Evolutionary conservation across 345 rosid genomes (phyloP), one percentile per base, ranked within the genome.

Genomic region (Pugionium cornutum): DNA sequence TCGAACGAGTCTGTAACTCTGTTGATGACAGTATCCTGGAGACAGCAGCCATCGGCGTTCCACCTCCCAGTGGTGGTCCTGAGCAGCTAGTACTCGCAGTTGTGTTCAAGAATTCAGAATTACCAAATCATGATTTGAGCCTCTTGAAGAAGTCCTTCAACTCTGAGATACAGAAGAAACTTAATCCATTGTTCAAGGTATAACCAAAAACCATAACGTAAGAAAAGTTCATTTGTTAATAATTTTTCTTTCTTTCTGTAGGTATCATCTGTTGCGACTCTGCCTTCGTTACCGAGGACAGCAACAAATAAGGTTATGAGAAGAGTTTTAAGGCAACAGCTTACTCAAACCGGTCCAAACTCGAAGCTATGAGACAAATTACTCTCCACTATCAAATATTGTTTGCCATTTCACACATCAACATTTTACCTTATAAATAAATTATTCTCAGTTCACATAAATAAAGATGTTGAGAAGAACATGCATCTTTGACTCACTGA

Each of bases 291-390:
- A 37, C 97, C 97, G 2, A 82, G 99, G 77, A 94, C 99, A 0
- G 99, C 97, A 0, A 53, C 92, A 34, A 90, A 90, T 74, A 94
- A 94, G 83, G 97, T 90, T 4, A 90, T 94, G 97, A 90, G 97
- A 75, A 81, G 99, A 81, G 82, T 90, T 45, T 58, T 94, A 82
- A 71, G 99, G 74, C 82, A 88, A 76, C 86, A 77, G 51, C 73
- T 90, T 4, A 62, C 78, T 33, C 78, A 79, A 64, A 68, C 66
- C 4, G 84, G 78, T 67, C 75, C 63, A 50, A 80, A 78, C 70
- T 82, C 96, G 18, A 94, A 81, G 76, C 81, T 94, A 7, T 87
- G 67, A 80, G 44, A 53, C 25, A 42, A 18, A 34, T 41, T 63
- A 5, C 4, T 34, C n/a, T 26, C 44, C 8, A 48, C 0, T 9